These are phyloP conservation scores for Meyerozyma carpophila DNA, from an alignment of 1,139 yeast species.

Conservation along the genomic window DNA sequence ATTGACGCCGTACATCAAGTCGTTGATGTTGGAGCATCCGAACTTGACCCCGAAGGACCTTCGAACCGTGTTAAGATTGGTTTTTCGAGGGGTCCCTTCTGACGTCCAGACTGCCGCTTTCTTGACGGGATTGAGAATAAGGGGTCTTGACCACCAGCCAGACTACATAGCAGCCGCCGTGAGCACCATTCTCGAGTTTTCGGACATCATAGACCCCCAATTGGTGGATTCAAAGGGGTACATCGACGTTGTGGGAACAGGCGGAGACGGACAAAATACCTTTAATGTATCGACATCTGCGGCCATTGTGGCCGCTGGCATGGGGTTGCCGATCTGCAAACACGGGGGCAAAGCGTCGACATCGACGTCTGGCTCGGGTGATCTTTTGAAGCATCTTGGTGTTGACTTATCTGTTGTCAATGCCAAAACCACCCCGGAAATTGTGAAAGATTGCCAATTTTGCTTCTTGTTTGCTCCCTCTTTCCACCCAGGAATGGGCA, in stretches of 20 bases:
- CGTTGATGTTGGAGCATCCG: constrained; percentile 54
- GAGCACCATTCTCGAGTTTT: constrained; percentile 56
- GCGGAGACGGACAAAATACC: constrained; percentile 97
- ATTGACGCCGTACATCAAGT: constrained; percentile 60
- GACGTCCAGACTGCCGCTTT: constrained; percentile 78
- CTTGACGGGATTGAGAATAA: constrained; percentile 65
- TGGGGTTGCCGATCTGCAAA: constrained; percentile 74
- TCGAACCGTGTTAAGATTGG: constrained; percentile 51
- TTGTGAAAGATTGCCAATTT: constrained; percentile 54
- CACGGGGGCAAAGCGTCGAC: constrained; percentile 98
- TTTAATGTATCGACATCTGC: constrained; percentile 94
- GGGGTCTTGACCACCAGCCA: constrained; percentile 78
- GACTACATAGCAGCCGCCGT: constrained; percentile 86
- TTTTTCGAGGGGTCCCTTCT: constrained; percentile 54
- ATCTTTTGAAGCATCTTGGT: constrained; percentile 70
- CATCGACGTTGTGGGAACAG: constrained; percentile 94
- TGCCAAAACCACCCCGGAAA: constrained; percentile 55
- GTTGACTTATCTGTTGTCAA: constrained; percentile 69
- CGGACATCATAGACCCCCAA: constrained; percentile 42
- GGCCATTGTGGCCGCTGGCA: constrained; percentile 91
- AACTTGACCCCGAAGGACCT: constrained; percentile 58
- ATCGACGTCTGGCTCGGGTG: constrained; percentile 90
- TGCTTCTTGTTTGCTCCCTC: constrained; percentile 89
- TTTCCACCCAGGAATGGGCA: constrained; percentile 90
- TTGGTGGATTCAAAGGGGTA: constrained; percentile 49